These are phyloP conservation scores for Spiromastix sp. DNA, from an alignment of 2,329 filamentous ascomycete genomes.

Conservation along the genomic window DNA sequence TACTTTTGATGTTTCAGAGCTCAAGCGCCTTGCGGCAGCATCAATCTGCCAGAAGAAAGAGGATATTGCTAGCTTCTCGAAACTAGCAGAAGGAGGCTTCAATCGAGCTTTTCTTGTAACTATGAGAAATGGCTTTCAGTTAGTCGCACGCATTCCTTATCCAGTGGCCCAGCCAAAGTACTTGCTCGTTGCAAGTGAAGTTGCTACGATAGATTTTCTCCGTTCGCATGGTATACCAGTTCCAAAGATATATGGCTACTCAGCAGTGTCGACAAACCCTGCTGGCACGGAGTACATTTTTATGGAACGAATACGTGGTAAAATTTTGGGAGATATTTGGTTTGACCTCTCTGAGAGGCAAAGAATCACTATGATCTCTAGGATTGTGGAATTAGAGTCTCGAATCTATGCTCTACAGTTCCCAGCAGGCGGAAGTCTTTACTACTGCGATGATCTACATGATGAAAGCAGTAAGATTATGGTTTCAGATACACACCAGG, in stretches of 20 bases:
- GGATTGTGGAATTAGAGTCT: constrained; percentile 12
- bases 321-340: constrained; percentile 13
- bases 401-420: constrained; percentile 13
- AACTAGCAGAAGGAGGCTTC: constrained; percentile 27
- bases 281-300: constrained; percentile 22
- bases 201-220: constrained; percentile 24
- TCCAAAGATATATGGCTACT: constrained; percentile 18
- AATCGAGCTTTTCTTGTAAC: constrained; percentile 23
- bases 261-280: constrained; percentile 10
- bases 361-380: constrained; percentile 14
- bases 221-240: constrained; percentile 17
- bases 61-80: constrained; percentile 16
- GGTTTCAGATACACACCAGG: not conserved
- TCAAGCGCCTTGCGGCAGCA: constrained; percentile 11
- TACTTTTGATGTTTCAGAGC: constrained; percentile 13
- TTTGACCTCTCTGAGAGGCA: constrained; percentile 14
- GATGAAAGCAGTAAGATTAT: not conserved
- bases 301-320: constrained; percentile 20
- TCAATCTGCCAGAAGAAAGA: constrained; percentile 6
- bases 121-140: constrained; percentile 18
- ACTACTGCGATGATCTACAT: constrained; percentile 7
- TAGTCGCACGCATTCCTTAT: constrained; percentile 26
- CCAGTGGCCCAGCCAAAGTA: constrained; percentile 16
- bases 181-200: constrained; percentile 22
- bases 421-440: constrained; percentile 14